A percentile compares a stretch with the other conserved stretches of the same genome.
Evolutionary conservation across 768 basidiomycete species (phyloP).

Genomic region (Termitomyces sp.): DNA sequence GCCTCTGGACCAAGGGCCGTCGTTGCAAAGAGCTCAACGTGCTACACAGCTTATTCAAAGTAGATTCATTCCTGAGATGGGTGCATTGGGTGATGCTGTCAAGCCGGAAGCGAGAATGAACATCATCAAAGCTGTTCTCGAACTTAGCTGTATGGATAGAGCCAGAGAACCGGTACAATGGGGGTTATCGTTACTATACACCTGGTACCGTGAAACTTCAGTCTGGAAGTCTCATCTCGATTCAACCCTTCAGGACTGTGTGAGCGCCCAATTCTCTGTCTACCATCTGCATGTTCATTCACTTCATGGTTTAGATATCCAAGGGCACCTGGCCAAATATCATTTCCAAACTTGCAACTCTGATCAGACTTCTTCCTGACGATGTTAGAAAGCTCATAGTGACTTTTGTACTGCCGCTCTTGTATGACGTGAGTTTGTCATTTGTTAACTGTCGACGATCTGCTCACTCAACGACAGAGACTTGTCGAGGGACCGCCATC

Average conservation of each 20-base stretch:
- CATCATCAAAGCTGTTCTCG: conserved; percentile 43
- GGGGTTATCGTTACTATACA: conserved; percentile 28
- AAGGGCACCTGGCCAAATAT: conserved; percentile 42
- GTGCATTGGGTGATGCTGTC: conserved; percentile 30
- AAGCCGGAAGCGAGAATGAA: conserved; percentile 34
- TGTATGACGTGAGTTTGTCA: conserved; percentile 47
- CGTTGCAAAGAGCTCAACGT: conserved; percentile 25
- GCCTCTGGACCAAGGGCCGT: conserved; percentile 19
- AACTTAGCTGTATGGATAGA: conserved; percentile 31
- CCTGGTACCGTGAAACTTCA: conserved; percentile 39
- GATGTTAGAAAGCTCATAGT: conserved; percentile 43
- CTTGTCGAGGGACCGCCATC: conserved; percentile 53
- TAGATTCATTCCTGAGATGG: conserved; percentile 49
- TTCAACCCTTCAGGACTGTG: conserved; percentile 37
- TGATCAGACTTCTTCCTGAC: conserved; percentile 47
- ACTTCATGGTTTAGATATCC: conserved; percentile 29
- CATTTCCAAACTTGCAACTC: conserved; percentile 36
- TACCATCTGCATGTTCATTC: conserved; percentile 6
- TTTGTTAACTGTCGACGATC: conserved; percentile 1
- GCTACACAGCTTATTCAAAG: conserved; percentile 40
- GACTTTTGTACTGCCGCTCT: conserved; percentile 38
- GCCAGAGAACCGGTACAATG: conserved; percentile 28
- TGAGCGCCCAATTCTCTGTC: conserved; percentile 25
- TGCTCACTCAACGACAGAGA: conserved; percentile 48
- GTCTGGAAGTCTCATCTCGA: conserved; percentile 46